A percentile compares a stretch with the other conserved stretches of the same genome.
Evolutionary conservation across 805 yeast genomes (phyloP).

Genomic region (Brettanomyces bruxellensis): DNA sequence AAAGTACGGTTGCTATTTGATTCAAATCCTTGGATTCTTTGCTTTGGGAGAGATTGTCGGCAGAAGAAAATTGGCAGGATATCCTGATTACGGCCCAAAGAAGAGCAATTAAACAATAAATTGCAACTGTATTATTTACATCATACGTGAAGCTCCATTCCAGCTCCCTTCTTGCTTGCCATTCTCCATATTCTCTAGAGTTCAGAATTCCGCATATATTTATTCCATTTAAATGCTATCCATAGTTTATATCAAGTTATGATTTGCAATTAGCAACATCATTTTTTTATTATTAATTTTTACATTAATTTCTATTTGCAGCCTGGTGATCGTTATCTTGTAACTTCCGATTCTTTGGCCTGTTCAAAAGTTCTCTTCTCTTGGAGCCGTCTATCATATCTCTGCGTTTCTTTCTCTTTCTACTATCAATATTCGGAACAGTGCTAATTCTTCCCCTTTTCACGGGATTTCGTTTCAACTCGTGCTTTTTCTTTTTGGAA

Average conservation of each 20-base stretch:
- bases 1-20: slow-evolving; percentile 63
- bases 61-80: slow-evolving; percentile 88
- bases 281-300: neutral
- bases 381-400: slow-evolving; percentile 76
- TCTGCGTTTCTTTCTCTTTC: slow-evolving; percentile 50
- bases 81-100: slow-evolving; percentile 54
- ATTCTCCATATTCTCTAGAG: neutral
- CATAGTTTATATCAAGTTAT: too few species aligned
- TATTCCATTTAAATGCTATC: too few species aligned
- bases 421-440: slow-evolving; percentile 60
- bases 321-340: too few species aligned
- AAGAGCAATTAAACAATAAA: slow-evolving; percentile 10
- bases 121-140: neutral
- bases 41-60: slow-evolving; percentile 95
- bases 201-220: too few species aligned
- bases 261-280: neutral
- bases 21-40: slow-evolving; percentile 86
- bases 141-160: neutral
- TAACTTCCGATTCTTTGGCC: neutral
- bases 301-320: neutral
- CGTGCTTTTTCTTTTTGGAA: slow-evolving; percentile 51
- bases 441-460: slow-evolving; percentile 76
- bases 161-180: neutral
- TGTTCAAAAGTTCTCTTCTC: slow-evolving; percentile 30
- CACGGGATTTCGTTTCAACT: slow-evolving; percentile 45